phyloP scores from a whole-genome alignment of 495 filamentous ascomycete genomes.

The Pseudomonodictys pantanalensis region DNA sequence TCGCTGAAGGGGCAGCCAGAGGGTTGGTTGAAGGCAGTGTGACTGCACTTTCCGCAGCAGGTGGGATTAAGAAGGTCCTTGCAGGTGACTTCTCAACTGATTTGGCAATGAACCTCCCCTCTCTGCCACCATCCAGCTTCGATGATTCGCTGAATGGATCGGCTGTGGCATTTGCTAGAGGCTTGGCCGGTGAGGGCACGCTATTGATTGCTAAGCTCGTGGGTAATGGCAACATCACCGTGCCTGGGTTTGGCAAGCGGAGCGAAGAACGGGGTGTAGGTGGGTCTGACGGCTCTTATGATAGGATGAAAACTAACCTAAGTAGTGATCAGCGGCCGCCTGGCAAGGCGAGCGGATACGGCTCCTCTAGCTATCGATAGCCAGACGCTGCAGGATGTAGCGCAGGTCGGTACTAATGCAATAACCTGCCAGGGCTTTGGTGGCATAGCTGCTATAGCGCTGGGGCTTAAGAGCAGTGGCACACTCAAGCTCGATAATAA shows the following conservation, averaged over 20 bases:
- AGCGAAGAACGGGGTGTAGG: too few relatives aligned
- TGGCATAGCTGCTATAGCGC: neutral
- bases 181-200: slow-evolving; percentile 12
- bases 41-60: neutral
- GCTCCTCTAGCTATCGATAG: neutral
- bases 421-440: slow-evolving; percentile 17
- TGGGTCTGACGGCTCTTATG: neutral
- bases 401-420: slow-evolving; percentile 6
- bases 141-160: slow-evolving; percentile 14
- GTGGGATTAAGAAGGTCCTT: slow-evolving; percentile 11
- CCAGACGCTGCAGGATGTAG: slow-evolving; percentile 2
- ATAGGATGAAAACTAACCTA: neutral
- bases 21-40: slow-evolving; percentile 15
- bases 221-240: neutral
- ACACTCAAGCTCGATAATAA: neutral
- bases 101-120: slow-evolving; percentile 7
- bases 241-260: slow-evolving; percentile 3
- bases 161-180: slow-evolving; percentile 10
- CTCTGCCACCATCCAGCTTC: slow-evolving; percentile 1
- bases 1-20: slow-evolving; percentile 14
- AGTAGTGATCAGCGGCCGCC: neutral
- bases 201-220: slow-evolving; percentile 8
- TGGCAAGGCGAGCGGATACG: slow-evolving; percentile 2
- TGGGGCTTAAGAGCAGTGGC: slow-evolving; percentile 4
- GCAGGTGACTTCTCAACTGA: slow-evolving; percentile 5